phyloP scores from a whole-genome alignment of 176 grass and related monocot species.

The Avena atlantica region DNA sequence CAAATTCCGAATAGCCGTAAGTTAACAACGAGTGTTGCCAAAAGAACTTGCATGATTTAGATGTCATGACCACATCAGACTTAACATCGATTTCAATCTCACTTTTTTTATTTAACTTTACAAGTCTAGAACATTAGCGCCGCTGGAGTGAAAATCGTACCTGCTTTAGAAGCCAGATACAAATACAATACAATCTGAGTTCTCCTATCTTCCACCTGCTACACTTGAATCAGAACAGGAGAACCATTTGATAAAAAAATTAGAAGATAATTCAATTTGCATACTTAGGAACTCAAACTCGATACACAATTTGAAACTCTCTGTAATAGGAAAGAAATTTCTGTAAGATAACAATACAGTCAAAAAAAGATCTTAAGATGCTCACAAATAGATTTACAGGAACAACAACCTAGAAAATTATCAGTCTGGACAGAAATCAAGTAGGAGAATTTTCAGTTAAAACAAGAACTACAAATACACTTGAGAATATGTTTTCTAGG shows the following conservation, averaged over 20 bases:
- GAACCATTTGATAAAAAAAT: background rate
- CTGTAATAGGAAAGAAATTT: background rate
- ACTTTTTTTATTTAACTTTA: background rate
- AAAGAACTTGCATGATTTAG: no score
- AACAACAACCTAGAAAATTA: background rate
- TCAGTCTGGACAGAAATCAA: background rate
- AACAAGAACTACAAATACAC: background rate
- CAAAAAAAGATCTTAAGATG: background rate
- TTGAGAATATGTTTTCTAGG: background rate
- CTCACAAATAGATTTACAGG: background rate
- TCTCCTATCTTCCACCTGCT: background rate
- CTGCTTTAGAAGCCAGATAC: background rate
- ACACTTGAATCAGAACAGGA: background rate
- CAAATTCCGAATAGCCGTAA: no score
- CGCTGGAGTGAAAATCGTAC: background rate
- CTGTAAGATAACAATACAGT: background rate
- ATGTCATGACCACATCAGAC: background rate
- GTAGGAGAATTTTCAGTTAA: background rate
- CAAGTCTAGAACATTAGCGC: background rate
- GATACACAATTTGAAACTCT: background rate
- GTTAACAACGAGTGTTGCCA: no score
- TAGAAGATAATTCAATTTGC: background rate
- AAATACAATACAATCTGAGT: background rate
- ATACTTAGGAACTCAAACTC: background rate
- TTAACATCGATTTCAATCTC: background rate